Evolutionary conservation across 345 rosid genomes (phyloP), one percentile per base, ranked within the genome.

Genomic region (Euclidium syriacum): DNA sequence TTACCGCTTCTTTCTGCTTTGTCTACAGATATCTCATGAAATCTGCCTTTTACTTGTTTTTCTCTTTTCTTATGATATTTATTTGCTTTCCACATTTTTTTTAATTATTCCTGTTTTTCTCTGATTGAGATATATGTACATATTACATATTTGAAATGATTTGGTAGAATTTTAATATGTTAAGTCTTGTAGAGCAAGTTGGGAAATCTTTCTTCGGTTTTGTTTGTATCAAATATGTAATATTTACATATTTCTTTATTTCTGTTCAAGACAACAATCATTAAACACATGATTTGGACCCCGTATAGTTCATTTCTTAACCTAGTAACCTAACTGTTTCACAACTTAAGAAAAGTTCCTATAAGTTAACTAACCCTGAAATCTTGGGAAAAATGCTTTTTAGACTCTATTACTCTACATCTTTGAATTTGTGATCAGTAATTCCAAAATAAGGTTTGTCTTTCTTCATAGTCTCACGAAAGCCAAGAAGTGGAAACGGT

Each of bases 401-500:
- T 34, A 52, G 29, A 40, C 43, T 34, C 5, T 38, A 18, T 22
- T 33, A 42, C 19, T 69, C 29, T 41, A 10, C n/a, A 39, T 62
- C 14, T 54, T 62, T 22, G 29, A 38, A 15, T 49, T 39, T 39
- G 15, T 10, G 14, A 18, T 6, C 23, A 42, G 38, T 20, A 52
- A 51, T 66, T 38, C 72, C 60, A 58, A 72, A 65, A 59, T 26
- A 58, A 57, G 60, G 39, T 25, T 23, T 59, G n/a, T 20, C 24
- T 18, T 71, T 44, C 34, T 14, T 60, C 17, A 63, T 43, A 52
- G 25, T 65, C 48, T 72, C 68, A 73, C 71, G 81, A 84, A 79
- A 82, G 73, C 67, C 36, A 65, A 56, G 72, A 67, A 27, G 56
- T 10, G 4, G 34, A 20, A 63, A 72, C 82, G 76, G 87, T 81